Evolutionary conservation across 1,139 yeast genomes (phyloP).

Genomic region (Saccharomycopsis hybrid): DNA sequence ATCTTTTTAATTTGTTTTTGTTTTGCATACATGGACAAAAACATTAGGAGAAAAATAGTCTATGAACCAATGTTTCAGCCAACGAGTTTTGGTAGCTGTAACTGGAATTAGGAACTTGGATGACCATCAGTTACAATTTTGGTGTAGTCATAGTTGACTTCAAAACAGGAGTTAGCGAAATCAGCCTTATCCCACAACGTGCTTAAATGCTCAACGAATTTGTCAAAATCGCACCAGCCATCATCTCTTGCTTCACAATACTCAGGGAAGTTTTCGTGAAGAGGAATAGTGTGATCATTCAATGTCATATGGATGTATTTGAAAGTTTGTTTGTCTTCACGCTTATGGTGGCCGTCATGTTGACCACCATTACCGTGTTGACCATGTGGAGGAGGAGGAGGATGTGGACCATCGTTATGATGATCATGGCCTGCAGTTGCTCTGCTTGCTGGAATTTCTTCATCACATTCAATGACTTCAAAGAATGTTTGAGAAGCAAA

Average conservation of each 20-base stretch:
- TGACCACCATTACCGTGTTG: not conserved
- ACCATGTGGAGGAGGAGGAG: too few relatives aligned
- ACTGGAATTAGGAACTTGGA: not conserved
- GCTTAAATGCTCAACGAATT: constrained; percentile 19
- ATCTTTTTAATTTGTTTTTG: too few relatives aligned
- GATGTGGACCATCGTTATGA: too few relatives aligned
- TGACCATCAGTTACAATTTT: constrained; percentile 8
- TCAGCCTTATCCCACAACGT: constrained; percentile 27
- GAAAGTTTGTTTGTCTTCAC: not conserved
- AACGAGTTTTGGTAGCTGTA: too few relatives aligned
- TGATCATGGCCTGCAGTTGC: not conserved
- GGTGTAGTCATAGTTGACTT: constrained; percentile 16
- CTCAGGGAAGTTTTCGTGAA: constrained; percentile 21
- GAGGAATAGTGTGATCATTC: constrained; percentile 20
- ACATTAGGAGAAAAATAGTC: too few relatives aligned
- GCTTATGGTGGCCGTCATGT: too few relatives aligned
- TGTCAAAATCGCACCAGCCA: constrained; percentile 21
- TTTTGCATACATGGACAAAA: too few relatives aligned
- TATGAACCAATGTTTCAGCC: too few relatives aligned
- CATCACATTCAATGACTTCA: constrained; percentile 22
- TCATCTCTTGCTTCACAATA: constrained; percentile 22
- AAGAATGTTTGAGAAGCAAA: constrained; percentile 22
- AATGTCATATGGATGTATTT: constrained; percentile 21
- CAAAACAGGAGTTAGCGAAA: constrained; percentile 26
- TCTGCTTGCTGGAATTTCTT: constrained; percentile 20